Conservation (phyloP, 768 basidiomycete genomes). For the Trametes maxima region DNA sequence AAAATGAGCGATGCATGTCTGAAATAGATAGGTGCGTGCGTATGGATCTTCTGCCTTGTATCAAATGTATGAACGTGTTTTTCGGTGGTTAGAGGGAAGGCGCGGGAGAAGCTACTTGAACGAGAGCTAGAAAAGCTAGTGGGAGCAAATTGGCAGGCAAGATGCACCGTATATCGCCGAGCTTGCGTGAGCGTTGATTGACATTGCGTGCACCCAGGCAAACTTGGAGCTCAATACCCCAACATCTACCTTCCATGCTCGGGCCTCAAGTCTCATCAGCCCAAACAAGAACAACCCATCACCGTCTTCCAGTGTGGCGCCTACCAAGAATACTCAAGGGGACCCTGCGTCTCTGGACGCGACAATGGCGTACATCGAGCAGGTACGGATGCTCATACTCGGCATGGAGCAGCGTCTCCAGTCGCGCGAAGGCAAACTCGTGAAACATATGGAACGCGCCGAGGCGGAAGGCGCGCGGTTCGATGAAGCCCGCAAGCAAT, state of each 20-base stretch:
- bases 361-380: slow-evolving; percentile 63
- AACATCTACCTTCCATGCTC: slow-evolving; percentile 32
- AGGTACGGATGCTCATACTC: slow-evolving; percentile 65
- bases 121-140: slow-evolving; percentile 67
- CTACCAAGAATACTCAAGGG: not conserved
- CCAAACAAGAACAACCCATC: slow-evolving; percentile 12
- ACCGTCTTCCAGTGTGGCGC: not conserved
- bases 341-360: slow-evolving; percentile 38
- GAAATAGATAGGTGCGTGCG: slow-evolving; percentile 68
- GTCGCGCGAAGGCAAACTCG: slow-evolving; percentile 60
- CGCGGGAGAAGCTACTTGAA: slow-evolving; percentile 78
- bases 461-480: slow-evolving; percentile 59
- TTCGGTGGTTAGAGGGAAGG: slow-evolving; percentile 47
- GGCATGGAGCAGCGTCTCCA: slow-evolving; percentile 79
- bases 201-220: slow-evolving; percentile 16
- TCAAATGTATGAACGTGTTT: not conserved
- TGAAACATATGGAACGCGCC: slow-evolving; percentile 61
- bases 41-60: not conserved
- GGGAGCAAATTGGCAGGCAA: slow-evolving; percentile 84
- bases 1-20: slow-evolving; percentile 84
- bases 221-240: slow-evolving; percentile 42
- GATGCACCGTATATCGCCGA: slow-evolving; percentile 30
- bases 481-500: slow-evolving; percentile 50
- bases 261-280: slow-evolving; percentile 28
- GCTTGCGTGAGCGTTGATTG: not conserved